Percentiles rank a stretch among this genome's conserved stretches.
These are phyloP conservation scores for Houttuynia cordata DNA, from an alignment of 164 flowering plant genomes.

Conservation along the genomic window DNA sequence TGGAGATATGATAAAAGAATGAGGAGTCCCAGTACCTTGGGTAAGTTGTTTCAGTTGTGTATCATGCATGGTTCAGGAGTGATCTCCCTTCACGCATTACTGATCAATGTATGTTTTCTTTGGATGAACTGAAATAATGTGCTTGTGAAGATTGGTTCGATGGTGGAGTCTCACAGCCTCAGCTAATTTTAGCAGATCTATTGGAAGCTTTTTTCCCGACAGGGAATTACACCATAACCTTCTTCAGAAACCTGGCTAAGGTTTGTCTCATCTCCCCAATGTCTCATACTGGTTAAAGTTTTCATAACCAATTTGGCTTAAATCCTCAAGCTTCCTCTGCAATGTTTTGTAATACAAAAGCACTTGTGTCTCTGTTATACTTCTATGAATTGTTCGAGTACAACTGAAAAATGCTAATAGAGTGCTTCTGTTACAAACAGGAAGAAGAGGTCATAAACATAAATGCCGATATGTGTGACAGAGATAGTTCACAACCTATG, in stretches of 20 bases:
- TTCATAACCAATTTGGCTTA: too few relatives aligned
- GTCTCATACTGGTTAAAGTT: not conserved
- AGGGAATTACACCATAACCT: constrained; percentile 64
- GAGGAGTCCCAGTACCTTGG: constrained; percentile 36
- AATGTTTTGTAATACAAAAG: too few relatives aligned
- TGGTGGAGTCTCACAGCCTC: constrained; percentile 89
- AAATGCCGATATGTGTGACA: constrained; percentile 47
- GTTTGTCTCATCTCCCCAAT: constrained; percentile 12
- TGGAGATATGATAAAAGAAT: constrained; percentile 88
- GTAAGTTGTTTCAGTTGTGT: constrained; percentile 20
- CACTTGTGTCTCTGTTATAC: not conserved
- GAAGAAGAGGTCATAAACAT: constrained; percentile 49
- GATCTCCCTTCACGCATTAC: not conserved
- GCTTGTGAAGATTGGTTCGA: constrained; percentile 59
- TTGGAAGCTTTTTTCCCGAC: constrained; percentile 71
- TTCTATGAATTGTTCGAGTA: not conserved
- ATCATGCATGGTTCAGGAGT: not conserved
- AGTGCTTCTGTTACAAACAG: constrained; percentile 24
- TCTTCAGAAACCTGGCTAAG: constrained; percentile 78
- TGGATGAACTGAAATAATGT: not conserved
- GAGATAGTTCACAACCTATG: constrained; percentile 46
- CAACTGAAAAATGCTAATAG: not conserved
- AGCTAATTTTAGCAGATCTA: constrained; percentile 75
- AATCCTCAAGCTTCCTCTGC: too few relatives aligned
- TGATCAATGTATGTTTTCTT: not conserved